A percentile compares a stretch with the other conserved stretches of the same genome.
These are phyloP conservation scores for Basidiobolus meristosporus DNA, from an alignment of 371 early-diverging fungal species.

Conservation along the genomic window DNA sequence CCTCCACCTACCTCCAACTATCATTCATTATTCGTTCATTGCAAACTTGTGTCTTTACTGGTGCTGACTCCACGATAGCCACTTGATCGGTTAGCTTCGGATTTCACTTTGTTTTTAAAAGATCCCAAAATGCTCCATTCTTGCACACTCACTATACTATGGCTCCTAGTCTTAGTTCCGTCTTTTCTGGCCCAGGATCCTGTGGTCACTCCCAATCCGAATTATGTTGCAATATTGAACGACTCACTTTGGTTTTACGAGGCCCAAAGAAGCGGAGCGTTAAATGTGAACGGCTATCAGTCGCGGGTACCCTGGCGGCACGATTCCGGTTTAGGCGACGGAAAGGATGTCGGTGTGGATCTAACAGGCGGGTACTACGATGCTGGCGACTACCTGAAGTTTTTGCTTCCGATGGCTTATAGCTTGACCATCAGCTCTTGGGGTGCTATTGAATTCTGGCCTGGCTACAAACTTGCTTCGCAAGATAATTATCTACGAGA, in stretches of 20 bases:
- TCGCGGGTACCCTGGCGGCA: slow-evolving; percentile 13
- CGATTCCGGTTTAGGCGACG: slow-evolving; percentile 25
- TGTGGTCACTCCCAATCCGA: no score
- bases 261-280: slow-evolving; percentile 30
- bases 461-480: slow-evolving; percentile 28
- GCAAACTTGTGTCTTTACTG: no score
- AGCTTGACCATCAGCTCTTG: slow-evolving; percentile 23
- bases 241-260: slow-evolving; percentile 27
- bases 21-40: no score
- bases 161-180: no score
- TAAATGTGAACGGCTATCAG: slow-evolving; percentile 17
- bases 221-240: slow-evolving; percentile 9
- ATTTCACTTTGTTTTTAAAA: no score
- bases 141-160: no score
- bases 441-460: slow-evolving; percentile 30
- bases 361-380: slow-evolving; percentile 15
- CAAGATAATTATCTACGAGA: slow-evolving; percentile 20
- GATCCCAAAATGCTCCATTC: no score
- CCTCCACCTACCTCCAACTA: no score
- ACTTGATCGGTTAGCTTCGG: no score
- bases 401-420: slow-evolving; percentile 31
- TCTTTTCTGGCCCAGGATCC: no score
- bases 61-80: no score
- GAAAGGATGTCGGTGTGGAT: slow-evolving; percentile 19
- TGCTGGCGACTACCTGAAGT: slow-evolving; percentile 35